These are phyloP conservation scores for Castanea crenata DNA, from an alignment of 306 rosid species.

Conservation along the genomic window DNA sequence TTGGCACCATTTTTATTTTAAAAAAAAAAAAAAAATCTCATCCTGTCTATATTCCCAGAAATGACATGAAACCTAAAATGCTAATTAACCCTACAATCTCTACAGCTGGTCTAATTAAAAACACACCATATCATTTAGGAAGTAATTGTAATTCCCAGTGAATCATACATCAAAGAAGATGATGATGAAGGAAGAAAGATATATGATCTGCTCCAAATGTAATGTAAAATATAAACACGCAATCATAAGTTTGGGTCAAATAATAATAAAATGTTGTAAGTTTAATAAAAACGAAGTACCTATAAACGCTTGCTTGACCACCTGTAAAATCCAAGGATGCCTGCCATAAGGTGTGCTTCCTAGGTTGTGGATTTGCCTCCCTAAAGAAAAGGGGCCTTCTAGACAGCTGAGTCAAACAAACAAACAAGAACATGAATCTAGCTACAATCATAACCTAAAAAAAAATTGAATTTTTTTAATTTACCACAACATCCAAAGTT, in stretches of 20 bases:
- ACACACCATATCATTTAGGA: too few species aligned
- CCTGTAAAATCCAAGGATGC: constrained; percentile 78
- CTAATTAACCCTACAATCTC: too few species aligned
- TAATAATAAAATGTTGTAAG: too few species aligned
- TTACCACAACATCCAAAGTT: constrained; percentile 67
- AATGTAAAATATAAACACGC: not conserved
- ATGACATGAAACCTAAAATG: too few species aligned
- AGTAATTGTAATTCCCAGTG: not conserved
- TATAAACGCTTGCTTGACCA: constrained; percentile 69
- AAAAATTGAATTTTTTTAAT: not conserved
- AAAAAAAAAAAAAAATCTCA: too few species aligned
- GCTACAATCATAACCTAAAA: constrained; percentile 1
- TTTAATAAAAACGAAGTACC: constrained; percentile 29
- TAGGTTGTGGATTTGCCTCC: constrained; percentile 90
- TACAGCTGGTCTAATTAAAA: too few species aligned
- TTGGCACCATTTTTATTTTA: too few species aligned
- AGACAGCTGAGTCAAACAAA: constrained; percentile 46
- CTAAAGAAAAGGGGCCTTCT: constrained; percentile 79
- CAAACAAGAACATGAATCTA: constrained; percentile 18
- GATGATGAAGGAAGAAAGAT: not conserved
- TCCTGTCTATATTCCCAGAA: too few species aligned
- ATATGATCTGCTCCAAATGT: not conserved
- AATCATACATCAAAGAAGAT: not conserved
- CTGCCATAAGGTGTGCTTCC: constrained; percentile 92
- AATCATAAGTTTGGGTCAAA: not conserved